These are phyloP conservation scores for Agrostemma githago DNA, from an alignment of 148 eudicot genomes.

Conservation along the genomic window DNA sequence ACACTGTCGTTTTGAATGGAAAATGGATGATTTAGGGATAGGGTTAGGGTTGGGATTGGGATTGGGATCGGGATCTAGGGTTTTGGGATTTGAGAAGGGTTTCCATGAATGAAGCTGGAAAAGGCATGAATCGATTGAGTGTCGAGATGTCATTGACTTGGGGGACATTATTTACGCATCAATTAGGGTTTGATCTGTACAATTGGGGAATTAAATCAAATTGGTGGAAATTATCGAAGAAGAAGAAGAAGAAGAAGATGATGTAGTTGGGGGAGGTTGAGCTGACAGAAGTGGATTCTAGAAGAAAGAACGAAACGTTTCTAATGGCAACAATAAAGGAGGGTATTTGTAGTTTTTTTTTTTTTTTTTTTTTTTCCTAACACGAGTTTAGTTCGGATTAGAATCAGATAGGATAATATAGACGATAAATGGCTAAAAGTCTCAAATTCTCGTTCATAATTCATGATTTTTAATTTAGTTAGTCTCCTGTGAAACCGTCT, in stretches of 20 bases:
- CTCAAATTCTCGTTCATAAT: no score
- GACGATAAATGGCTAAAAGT: no score
- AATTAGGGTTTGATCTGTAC: background rate
- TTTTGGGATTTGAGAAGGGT: conserved; percentile 49
- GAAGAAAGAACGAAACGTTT: no score
- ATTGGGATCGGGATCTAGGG: conserved; percentile 47
- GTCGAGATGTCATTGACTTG: conserved; percentile 39
- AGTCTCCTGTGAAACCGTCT: no score
- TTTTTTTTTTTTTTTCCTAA: no score
- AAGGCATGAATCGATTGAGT: conserved; percentile 60
- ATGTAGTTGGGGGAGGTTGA: background rate
- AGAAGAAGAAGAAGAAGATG: background rate
- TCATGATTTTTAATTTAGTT: no score
- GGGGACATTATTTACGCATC: conserved; percentile 46
- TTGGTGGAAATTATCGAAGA: background rate
- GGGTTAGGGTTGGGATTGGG: conserved; percentile 35
- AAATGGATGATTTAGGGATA: conserved; percentile 26
- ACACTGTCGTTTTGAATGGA: conserved; percentile 60
- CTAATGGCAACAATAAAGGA: no score
- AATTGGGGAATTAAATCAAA: background rate
- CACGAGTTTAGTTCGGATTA: no score
- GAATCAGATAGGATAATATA: no score
- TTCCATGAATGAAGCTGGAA: conserved; percentile 60
- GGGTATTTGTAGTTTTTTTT: no score
- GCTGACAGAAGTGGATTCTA: no score